Evolutionary conservation across 1,139 yeast genomes (phyloP), one percentile per base, ranked within the genome.

Genomic region (Dujonia santamariae): DNA sequence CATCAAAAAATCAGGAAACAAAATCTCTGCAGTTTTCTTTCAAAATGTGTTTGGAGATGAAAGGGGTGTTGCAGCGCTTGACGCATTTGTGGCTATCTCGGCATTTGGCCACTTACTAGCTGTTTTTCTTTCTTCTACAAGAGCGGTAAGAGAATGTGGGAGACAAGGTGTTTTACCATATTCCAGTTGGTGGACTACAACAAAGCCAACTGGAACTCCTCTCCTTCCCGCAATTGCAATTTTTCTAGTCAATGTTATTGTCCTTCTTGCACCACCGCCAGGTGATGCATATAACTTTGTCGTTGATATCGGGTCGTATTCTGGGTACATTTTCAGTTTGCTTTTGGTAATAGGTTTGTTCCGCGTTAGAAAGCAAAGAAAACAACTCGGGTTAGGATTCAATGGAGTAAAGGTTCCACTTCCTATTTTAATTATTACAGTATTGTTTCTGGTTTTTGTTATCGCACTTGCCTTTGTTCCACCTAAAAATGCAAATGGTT

Each of bases 211-310:
- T 31, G 67, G 68, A 2, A 66, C 74, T 7, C 74, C 75, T 4
- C 26, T 65, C 3, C 59, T 67, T 19, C 64, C 72, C 7, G 52
- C 66, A 4, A 41, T 63, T 15, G 48, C 59, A 29, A 64, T 67
- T 1, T 66, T 59, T 51, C 12, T 65, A 13, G 59, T 68, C 27
- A 67, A 66, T 39, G 38, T 63, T 17, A 56, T 68, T 36, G 62
- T 67, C 25, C 50, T 64, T 31, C 47, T 67, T 22, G 74, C 72
- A 8, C 74, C 74, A 13, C 63, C 62, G 1, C 63, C 72, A 2
- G 75, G 75, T 20, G 69, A 63, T 42, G 74, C 75, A 4, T 68
- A 66, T 43, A 67, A 67, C 44, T 66, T 68, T 33, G 59, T 69
- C 30, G 57, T 56, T 30, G 61, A 56, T 41, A 43, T 57, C 37